Percentiles rank a stretch among this genome's conserved stretches.
These are phyloP conservation scores for Blastobotrys capitulatus DNA, from an alignment of 1,139 yeast species.

Conservation along the genomic window DNA sequence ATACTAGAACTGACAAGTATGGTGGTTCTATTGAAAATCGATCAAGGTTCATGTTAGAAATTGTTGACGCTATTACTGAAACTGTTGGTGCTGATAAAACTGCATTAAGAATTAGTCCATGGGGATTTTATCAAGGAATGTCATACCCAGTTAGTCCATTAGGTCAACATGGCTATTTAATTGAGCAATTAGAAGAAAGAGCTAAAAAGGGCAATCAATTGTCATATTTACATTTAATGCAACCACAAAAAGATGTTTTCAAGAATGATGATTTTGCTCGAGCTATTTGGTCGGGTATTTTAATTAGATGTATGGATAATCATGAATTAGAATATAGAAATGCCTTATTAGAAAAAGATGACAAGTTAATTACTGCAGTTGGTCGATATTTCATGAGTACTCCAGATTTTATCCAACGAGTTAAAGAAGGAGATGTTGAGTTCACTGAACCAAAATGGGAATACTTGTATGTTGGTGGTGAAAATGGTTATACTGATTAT, in stretches of 20 bases:
- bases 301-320: conserved; percentile 39
- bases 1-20: conserved; percentile 61
- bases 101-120: conserved; percentile 60
- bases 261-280: conserved; percentile 15
- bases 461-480: not conserved
- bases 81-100: conserved; percentile 48
- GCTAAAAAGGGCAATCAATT: conserved; percentile 36
- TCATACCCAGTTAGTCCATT: conserved; percentile 26
- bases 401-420: conserved; percentile 43
- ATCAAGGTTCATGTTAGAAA: conserved; percentile 50
- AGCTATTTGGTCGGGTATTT: conserved; percentile 38
- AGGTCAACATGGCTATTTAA: conserved; percentile 26
- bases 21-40: conserved; percentile 67
- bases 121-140: conserved; percentile 40
- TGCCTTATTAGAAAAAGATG: conserved; percentile 21
- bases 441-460: not conserved
- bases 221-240: conserved; percentile 52
- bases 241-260: conserved; percentile 33
- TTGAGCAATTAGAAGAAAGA: conserved; percentile 27
- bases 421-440: conserved; percentile 16
- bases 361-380: conserved; percentile 40
- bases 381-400: conserved; percentile 45
- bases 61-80: conserved; percentile 43
- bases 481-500: conserved; percentile 35
- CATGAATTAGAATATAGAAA: conserved; percentile 10